Evolutionary conservation across 148 eudicot genomes (phyloP).

Genomic region (Linanthus parryae): DNA sequence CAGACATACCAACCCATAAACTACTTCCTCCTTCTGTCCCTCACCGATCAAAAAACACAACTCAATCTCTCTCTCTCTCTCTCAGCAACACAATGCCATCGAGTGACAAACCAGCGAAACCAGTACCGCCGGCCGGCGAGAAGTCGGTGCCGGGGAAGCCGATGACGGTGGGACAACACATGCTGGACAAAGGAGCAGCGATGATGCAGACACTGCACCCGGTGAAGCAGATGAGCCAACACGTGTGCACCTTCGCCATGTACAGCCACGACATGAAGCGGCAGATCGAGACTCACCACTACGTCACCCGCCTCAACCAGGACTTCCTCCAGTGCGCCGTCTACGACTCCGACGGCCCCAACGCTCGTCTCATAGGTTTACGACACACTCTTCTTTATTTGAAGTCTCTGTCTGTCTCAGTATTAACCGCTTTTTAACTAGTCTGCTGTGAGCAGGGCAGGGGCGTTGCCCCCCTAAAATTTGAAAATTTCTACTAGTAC

Average conservation of each 20-base stretch:
- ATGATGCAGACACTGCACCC: conserved; percentile 61
- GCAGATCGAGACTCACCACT: conserved; percentile 82
- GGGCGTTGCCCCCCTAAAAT: neutral
- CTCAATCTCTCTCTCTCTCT: too few species aligned
- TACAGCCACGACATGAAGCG: conserved; percentile 77
- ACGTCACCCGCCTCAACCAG: conserved; percentile 47
- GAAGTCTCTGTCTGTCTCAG: neutral
- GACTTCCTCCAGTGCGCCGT: conserved; percentile 84
- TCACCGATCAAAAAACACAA: too few species aligned
- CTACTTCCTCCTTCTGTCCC: too few species aligned
- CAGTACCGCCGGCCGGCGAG: conserved; percentile 4
- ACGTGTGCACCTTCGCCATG: conserved; percentile 59
- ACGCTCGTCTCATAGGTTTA: conserved; percentile 65
- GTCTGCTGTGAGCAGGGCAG: neutral
- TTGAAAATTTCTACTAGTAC: neutral
- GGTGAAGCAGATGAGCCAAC: conserved; percentile 46
- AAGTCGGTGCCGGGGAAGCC: conserved; percentile 45
- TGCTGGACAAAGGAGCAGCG: conserved; percentile 69
- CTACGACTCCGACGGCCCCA: conserved; percentile 56
- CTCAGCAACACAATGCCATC: too few species aligned
- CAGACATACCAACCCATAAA: too few species aligned
- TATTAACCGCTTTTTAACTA: neutral
- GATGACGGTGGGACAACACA: conserved; percentile 39
- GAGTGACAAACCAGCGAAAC: neutral
- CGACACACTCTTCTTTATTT: neutral